Conservation (phyloP, 2,329 filamentous ascomycete genomes). For the Diaporthe citrichinensis region DNA sequence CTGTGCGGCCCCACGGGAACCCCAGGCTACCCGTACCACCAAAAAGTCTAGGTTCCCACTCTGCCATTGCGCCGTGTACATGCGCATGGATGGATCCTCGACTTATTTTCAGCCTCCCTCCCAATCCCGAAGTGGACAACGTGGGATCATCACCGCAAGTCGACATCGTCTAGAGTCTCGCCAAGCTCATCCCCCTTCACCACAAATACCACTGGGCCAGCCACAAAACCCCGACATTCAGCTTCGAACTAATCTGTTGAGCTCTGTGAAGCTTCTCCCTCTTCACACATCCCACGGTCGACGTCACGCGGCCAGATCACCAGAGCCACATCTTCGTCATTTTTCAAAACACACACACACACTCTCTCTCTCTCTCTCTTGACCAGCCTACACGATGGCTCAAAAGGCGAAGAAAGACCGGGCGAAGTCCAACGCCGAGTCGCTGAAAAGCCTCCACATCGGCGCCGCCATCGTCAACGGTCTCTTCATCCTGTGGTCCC, state of each 20-base stretch:
- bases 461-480: conserved; percentile 80
- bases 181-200: not conserved
- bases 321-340: conserved; percentile 19
- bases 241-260: not conserved
- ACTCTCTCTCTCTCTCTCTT: too few species aligned
- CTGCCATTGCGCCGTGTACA: not conserved
- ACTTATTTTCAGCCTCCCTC: conserved; percentile 30
- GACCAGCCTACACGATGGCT: conserved; percentile 61
- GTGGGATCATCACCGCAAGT: conserved; percentile 13
- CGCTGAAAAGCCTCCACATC: conserved; percentile 86
- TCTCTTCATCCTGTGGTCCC: conserved; percentile 81
- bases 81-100: conserved; percentile 30
- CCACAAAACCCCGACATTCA: not conserved
- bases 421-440: conserved; percentile 83
- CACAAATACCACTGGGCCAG: not conserved
- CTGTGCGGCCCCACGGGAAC: not conserved
- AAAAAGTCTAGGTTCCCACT: not conserved
- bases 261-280: not conserved
- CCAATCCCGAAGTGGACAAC: conserved; percentile 11
- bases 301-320: conserved; percentile 1
- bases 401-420: conserved; percentile 75
- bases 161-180: not conserved
- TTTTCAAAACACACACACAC: too few species aligned
- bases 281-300: not conserved
- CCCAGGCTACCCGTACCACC: conserved; percentile 3